Percentiles rank a stretch among this genome's conserved stretches.
Evolutionary conservation across 176 grass and related monocot genomes (phyloP).

Genomic region (Tuctoria greenei): DNA sequence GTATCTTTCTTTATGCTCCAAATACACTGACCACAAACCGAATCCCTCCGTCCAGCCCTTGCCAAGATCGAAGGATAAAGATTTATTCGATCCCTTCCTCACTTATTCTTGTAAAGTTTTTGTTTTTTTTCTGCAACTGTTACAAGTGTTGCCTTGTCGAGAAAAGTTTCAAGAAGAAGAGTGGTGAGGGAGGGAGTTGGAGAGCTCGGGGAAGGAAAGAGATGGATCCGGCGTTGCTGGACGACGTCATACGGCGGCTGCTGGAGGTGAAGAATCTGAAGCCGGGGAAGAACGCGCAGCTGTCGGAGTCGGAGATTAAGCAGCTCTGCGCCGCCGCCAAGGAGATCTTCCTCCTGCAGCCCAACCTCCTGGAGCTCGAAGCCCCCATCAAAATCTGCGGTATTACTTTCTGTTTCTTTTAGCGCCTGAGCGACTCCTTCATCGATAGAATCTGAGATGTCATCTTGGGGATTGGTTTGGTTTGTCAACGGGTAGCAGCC

Average conservation of each 20-base stretch:
- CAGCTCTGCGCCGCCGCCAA: constrained; percentile 63
- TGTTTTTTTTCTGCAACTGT: constrained; percentile 7
- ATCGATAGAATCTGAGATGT: constrained; percentile 14
- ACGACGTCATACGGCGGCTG: constrained; percentile 59
- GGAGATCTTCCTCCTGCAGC: constrained; percentile 69
- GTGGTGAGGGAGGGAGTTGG: constrained; percentile 3
- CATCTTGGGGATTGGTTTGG: constrained; percentile 38
- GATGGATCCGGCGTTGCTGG: constrained; percentile 68
- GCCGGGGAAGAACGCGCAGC: constrained; percentile 58
- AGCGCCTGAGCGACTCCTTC: neutral
- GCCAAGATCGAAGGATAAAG: neutral
- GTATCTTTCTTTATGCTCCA: constrained; percentile 23
- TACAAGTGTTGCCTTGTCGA: constrained; percentile 27
- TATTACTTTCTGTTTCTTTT: constrained; percentile 21
- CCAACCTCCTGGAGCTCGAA: constrained; percentile 75
- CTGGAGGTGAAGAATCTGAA: constrained; percentile 57
- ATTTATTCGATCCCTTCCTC: constrained; percentile 28
- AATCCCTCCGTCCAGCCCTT: constrained; percentile 8
- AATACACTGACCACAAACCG: constrained; percentile 15
- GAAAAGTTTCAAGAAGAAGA: constrained; percentile 34
- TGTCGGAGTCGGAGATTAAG: constrained; percentile 67
- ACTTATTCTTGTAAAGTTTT: constrained; percentile 19
- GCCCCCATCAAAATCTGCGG: constrained; percentile 88
- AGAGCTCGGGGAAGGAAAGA: constrained; percentile 20
- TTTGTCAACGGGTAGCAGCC: constrained; percentile 50